These are phyloP conservation scores for Candida nitratophila DNA, from an alignment of 805 yeast genomes.

Conservation along the genomic window DNA sequence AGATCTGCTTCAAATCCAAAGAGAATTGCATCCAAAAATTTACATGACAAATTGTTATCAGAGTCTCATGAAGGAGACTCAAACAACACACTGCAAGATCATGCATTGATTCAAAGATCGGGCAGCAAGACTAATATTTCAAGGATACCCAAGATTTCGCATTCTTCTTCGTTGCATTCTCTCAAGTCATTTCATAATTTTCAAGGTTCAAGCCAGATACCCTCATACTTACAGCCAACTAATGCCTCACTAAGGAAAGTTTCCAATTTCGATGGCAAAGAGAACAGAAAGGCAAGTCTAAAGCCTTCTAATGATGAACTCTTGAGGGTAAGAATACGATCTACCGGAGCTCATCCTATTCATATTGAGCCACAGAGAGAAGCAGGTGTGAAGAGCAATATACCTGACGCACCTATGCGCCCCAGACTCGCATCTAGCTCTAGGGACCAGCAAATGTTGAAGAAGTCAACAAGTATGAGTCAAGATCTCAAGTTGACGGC, in stretches of 20 bases:
- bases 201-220: slow-evolving; percentile 2
- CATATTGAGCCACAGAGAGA: slow-evolving; percentile 1
- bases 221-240: slow-evolving; percentile 17
- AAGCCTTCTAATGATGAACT: background rate
- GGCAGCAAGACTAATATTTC: background rate
- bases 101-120: background rate
- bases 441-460: background rate
- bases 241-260: slow-evolving; percentile 10
- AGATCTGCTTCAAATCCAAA: slow-evolving; percentile 1
- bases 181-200: slow-evolving; percentile 1
- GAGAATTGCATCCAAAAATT: background rate
- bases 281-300: slow-evolving; percentile 4
- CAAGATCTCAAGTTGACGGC: background rate
- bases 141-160: slow-evolving; percentile 1
- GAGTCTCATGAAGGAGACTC: background rate
- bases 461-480: background rate
- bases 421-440: background rate
- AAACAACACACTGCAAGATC: background rate
- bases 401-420: no score
- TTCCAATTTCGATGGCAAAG: slow-evolving; percentile 8
- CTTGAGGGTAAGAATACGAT: slow-evolving; percentile 4
- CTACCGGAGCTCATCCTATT: slow-evolving; percentile 1
- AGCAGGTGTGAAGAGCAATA: no score
- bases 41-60: slow-evolving; percentile 5
- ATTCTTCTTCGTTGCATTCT: slow-evolving; percentile 1